Percentiles rank a stretch among this genome's conserved stretches.
Evolutionary conservation across 192 early-diverging fungal genomes (phyloP).

Genomic region (Coemansia sp.): DNA sequence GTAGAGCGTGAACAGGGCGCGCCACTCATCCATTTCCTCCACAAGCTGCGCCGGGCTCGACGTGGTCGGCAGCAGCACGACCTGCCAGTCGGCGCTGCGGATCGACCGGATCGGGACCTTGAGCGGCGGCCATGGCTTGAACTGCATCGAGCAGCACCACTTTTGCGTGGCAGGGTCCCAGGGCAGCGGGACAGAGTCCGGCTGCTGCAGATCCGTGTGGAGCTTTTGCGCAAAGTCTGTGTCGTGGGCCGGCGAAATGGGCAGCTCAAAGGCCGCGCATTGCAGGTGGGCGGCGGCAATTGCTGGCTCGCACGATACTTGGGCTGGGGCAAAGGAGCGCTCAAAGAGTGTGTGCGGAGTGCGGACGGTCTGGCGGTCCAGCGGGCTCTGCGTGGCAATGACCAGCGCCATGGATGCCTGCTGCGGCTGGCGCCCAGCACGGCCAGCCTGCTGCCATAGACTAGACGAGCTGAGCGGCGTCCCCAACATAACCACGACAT

Average conservation of each 20-base stretch:
- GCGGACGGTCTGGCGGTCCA: slow-evolving; percentile 55
- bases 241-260: neutral
- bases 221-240: neutral
- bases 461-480: slow-evolving; percentile 48
- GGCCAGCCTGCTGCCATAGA: slow-evolving; percentile 72
- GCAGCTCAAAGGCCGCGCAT: slow-evolving; percentile 70
- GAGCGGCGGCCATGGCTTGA: slow-evolving; percentile 37
- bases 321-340: slow-evolving; percentile 20
- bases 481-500: slow-evolving; percentile 74
- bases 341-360: slow-evolving; percentile 54
- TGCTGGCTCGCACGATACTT: slow-evolving; percentile 40
- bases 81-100: slow-evolving; percentile 12
- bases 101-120: slow-evolving; percentile 30
- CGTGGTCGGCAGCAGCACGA: slow-evolving; percentile 3
- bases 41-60: slow-evolving; percentile 13
- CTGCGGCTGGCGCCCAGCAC: slow-evolving; percentile 64
- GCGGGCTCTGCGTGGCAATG: slow-evolving; percentile 50
- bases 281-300: slow-evolving; percentile 60
- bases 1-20: slow-evolving; percentile 35
- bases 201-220: neutral
- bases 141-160: slow-evolving; percentile 18
- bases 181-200: neutral
- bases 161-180: slow-evolving; percentile 10
- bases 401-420: slow-evolving; percentile 62
- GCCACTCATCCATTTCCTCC: slow-evolving; percentile 39